These are phyloP conservation scores for Podaxis carcinomalis DNA, from an alignment of 768 basidiomycete species.

Conservation along the genomic window DNA sequence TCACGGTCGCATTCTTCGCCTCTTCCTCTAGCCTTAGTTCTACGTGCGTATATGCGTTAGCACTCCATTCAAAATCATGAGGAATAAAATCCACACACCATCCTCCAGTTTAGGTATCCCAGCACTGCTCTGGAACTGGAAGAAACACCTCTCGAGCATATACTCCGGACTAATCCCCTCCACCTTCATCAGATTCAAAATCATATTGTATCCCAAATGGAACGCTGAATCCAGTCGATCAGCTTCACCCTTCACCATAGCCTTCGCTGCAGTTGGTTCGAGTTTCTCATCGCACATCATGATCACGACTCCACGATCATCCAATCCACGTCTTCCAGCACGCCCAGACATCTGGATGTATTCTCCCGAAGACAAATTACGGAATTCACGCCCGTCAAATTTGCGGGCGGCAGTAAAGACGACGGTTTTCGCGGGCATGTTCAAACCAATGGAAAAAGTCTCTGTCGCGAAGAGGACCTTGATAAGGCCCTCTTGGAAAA, in stretches of 20 bases:
- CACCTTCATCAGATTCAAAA: constrained; percentile 96
- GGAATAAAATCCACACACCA: constrained; percentile 44
- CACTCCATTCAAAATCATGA: too few relatives aligned
- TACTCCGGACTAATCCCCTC: constrained; percentile 98
- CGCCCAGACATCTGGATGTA: constrained; percentile 99
- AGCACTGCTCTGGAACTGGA: constrained; percentile 95
- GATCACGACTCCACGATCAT: constrained; percentile 98
- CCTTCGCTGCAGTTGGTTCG: constrained; percentile 87
- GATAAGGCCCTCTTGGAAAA: constrained; percentile 97
- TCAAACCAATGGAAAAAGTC: constrained; percentile 95
- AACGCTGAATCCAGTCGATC: constrained; percentile 97
- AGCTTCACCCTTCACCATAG: constrained; percentile 97
- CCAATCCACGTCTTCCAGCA: constrained; percentile 93
- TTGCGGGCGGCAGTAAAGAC: constrained; percentile 95
- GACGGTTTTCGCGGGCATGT: constrained; percentile 99
- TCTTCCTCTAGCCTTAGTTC: constrained; percentile 77
- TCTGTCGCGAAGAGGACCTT: constrained; percentile 98
- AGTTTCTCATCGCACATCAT: constrained; percentile 99
- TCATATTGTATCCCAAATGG: constrained; percentile 99
- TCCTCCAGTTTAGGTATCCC: constrained; percentile 84
- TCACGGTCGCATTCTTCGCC: constrained; percentile 53
- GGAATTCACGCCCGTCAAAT: constrained; percentile 93
- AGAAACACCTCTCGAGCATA: constrained; percentile 97
- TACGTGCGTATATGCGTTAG: constrained; percentile 24
- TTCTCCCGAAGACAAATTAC: constrained; percentile 91